Percentiles rank a stretch among this genome's conserved stretches.
These are phyloP conservation scores for Solanum lycopersicoides DNA, from an alignment of 257 asterid species.

Conservation along the genomic window DNA sequence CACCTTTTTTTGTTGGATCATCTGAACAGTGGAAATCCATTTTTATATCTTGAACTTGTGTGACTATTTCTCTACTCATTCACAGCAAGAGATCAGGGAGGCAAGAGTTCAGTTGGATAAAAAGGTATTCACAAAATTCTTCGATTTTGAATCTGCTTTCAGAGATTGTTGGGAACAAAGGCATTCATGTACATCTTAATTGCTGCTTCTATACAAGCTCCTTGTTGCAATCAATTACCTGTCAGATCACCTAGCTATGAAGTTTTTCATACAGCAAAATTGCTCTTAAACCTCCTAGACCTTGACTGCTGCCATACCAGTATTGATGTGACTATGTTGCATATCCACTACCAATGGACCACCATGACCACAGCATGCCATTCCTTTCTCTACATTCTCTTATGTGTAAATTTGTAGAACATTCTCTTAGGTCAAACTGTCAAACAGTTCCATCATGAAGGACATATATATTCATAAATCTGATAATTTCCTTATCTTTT, in stretches of 20 bases:
- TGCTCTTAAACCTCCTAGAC: background rate
- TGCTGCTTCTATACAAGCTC: background rate
- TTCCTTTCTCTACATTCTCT: background rate
- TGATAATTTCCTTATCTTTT: background rate
- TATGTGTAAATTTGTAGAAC: background rate
- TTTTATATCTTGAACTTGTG: background rate
- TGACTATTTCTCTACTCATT: background rate
- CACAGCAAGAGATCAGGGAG: conserved; percentile 70
- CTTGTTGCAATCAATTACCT: background rate
- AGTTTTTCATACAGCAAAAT: background rate
- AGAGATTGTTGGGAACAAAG: background rate
- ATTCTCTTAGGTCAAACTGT: background rate
- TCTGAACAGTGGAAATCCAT: background rate
- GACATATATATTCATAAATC: background rate
- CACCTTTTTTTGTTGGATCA: background rate
- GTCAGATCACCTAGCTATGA: background rate
- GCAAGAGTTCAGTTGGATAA: conserved; percentile 51
- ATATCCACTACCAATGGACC: background rate
- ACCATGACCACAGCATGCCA: background rate
- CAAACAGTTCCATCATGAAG: background rate
- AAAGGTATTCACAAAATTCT: conserved; percentile 41
- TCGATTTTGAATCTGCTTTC: background rate
- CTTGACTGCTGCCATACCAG: background rate
- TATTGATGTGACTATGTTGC: background rate
- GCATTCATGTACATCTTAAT: background rate